A percentile compares a stretch with the other conserved stretches of the same genome.
phyloP scores from a whole-genome alignment of 768 basidiomycete species.

The Trametes maxima region DNA sequence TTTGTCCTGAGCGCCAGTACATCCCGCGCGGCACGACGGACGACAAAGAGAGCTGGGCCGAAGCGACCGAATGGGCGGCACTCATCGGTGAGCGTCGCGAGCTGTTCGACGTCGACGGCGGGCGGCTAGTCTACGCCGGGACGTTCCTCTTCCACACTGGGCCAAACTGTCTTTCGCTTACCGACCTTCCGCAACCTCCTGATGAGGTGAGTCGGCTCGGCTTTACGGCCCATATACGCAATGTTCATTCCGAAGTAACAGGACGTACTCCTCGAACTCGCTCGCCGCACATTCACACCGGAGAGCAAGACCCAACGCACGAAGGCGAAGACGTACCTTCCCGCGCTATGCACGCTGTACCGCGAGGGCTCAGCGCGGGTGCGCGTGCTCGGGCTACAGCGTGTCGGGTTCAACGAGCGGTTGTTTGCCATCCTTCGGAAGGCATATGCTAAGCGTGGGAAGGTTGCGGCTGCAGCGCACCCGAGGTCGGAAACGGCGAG shows the following conservation, averaged over 20 bases:
- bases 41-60: not conserved
- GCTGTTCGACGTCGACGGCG: slow-evolving; percentile 14
- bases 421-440: slow-evolving; percentile 6
- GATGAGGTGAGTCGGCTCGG: not conserved
- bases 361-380: not conserved
- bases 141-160: slow-evolving; percentile 19
- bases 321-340: slow-evolving; percentile 12
- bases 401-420: slow-evolving; percentile 18
- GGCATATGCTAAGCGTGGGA: slow-evolving; percentile 11
- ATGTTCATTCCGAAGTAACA: not conserved
- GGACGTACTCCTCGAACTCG: not conserved
- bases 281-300: slow-evolving; percentile 1
- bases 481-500: slow-evolving; percentile 2
- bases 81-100: slow-evolving; percentile 14
- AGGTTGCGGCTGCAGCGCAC: not conserved
- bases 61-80: not conserved
- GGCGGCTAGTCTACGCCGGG: slow-evolving; percentile 11
- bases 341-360: slow-evolving; percentile 5
- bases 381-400: slow-evolving; percentile 16
- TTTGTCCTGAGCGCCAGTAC: slow-evolving; percentile 1
- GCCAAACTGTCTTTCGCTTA: not conserved
- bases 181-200: not conserved
- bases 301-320: slow-evolving; percentile 1
- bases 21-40: not conserved
- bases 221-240: not conserved